phyloP scores from a whole-genome alignment of 106 monocot species.

The Amphibolis antarctica region DNA sequence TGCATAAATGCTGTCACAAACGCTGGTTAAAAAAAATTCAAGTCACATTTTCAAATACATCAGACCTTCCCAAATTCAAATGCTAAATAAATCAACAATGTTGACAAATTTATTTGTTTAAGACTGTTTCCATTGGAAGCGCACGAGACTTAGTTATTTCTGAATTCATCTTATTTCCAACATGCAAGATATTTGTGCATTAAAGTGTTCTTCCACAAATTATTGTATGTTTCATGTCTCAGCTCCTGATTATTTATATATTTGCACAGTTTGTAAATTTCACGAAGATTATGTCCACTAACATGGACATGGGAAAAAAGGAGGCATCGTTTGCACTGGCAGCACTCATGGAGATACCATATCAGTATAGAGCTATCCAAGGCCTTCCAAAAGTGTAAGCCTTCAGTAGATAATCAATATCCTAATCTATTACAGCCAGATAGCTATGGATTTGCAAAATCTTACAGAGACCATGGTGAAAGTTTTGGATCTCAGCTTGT shows the following conservation, averaged over 20 bases:
- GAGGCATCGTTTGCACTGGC: slow-evolving; percentile 89
- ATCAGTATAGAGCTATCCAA: slow-evolving; percentile 72
- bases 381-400: slow-evolving; percentile 44
- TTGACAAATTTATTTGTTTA: too few relatives aligned
- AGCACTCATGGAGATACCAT: slow-evolving; percentile 95
- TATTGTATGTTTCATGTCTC: not conserved
- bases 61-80: too few relatives aligned
- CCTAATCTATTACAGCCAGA: not conserved
- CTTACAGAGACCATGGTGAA: slow-evolving; percentile 29
- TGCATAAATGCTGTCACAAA: too few relatives aligned
- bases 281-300: slow-evolving; percentile 72
- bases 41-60: too few relatives aligned
- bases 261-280: slow-evolving; percentile 86
- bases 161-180: too few relatives aligned
- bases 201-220: too few relatives aligned
- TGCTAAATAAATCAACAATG: too few relatives aligned
- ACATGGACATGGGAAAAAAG: slow-evolving; percentile 42
- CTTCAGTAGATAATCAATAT: not conserved
- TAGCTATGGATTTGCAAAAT: not conserved
- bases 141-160: too few relatives aligned
- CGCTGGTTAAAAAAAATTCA: too few relatives aligned
- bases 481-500: slow-evolving; percentile 7
- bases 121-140: too few relatives aligned
- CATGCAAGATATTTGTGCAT: too few relatives aligned
- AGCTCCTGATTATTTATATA: not conserved